phyloP scores from a whole-genome alignment of 75 land plant genomes.

The Azolla pinnata region DNA sequence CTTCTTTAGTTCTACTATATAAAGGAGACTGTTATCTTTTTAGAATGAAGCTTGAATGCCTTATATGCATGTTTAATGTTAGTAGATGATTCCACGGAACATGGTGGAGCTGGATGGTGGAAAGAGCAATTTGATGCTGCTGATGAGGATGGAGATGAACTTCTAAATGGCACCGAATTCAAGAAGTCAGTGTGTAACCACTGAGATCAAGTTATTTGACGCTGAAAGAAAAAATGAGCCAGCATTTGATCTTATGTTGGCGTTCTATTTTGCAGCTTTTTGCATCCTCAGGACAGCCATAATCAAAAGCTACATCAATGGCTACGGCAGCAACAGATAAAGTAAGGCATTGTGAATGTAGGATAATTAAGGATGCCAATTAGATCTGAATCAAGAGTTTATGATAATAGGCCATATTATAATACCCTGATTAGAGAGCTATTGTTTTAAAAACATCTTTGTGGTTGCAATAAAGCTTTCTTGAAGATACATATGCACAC shows the following conservation, averaged over 20 bases:
- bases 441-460: too few species aligned
- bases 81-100: constrained; percentile 28
- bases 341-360: constrained; percentile 23
- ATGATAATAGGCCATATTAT: too few species aligned
- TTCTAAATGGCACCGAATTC: constrained; percentile 69
- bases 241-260: not conserved
- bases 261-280: constrained; percentile 55
- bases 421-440: too few species aligned
- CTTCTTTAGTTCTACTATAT: not conserved
- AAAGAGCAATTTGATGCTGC: constrained; percentile 85
- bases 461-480: too few species aligned
- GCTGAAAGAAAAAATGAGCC: too few species aligned
- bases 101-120: constrained; percentile 75
- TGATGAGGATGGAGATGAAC: constrained; percentile 84
- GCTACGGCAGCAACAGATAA: constrained; percentile 72
- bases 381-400: too few species aligned
- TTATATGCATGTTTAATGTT: constrained; percentile 3
- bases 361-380: too few species aligned
- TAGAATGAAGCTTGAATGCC: not conserved
- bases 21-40: not conserved
- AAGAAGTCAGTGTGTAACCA: constrained; percentile 47
- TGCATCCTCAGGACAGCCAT: constrained; percentile 79
- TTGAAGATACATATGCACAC: too few species aligned
- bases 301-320: constrained; percentile 61
- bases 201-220: not conserved